Conservation (phyloP, 805 yeast species). For the Priceomyces carsonii region DNA sequence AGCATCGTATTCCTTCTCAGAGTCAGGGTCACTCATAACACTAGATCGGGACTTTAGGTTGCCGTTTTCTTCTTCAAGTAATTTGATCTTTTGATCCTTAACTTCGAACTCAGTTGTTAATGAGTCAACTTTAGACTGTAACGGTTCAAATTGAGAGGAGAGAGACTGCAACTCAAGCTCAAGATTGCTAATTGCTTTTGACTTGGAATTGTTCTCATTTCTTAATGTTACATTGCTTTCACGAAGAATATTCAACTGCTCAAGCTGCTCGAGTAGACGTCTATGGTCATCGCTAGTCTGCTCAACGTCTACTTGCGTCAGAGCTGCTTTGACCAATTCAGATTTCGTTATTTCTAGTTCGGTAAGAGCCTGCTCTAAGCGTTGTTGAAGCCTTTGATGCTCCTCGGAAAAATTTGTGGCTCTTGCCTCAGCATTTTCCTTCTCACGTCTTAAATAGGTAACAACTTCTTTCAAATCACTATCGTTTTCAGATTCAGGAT, state of each 20-base stretch:
- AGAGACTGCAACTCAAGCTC: slow-evolving; percentile 37
- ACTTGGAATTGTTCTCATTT: slow-evolving; percentile 39
- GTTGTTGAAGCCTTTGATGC: slow-evolving; percentile 50
- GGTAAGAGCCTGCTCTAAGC: slow-evolving; percentile 44
- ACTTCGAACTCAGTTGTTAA: slow-evolving; percentile 44
- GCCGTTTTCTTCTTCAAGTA: slow-evolving; percentile 54
- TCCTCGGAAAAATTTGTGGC: slow-evolving; percentile 45
- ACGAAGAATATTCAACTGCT: slow-evolving; percentile 61
- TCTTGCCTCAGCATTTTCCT: slow-evolving; percentile 66
- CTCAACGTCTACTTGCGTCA: slow-evolving; percentile 20
- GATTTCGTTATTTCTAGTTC: slow-evolving; percentile 55
- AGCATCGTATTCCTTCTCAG: slow-evolving; percentile 17
- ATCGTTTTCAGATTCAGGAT: slow-evolving; percentile 12
- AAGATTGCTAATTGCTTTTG: slow-evolving; percentile 29
- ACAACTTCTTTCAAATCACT: slow-evolving; percentile 50
- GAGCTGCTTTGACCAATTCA: slow-evolving; percentile 39
- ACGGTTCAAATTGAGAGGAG: slow-evolving; percentile 42
- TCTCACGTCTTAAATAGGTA: slow-evolving; percentile 67
- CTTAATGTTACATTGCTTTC: slow-evolving; percentile 71
- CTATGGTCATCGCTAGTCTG: slow-evolving; percentile 43
- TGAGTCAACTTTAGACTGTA: slow-evolving; percentile 38
- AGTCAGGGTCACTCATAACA: slow-evolving; percentile 13
- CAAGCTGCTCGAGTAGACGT: slow-evolving; percentile 51
- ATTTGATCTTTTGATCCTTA: slow-evolving; percentile 49
- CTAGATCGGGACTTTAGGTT: slow-evolving; percentile 55